phyloP scores from a whole-genome alignment of 1,284 basidiomycete genomes.

The Earliella scabrosa region DNA sequence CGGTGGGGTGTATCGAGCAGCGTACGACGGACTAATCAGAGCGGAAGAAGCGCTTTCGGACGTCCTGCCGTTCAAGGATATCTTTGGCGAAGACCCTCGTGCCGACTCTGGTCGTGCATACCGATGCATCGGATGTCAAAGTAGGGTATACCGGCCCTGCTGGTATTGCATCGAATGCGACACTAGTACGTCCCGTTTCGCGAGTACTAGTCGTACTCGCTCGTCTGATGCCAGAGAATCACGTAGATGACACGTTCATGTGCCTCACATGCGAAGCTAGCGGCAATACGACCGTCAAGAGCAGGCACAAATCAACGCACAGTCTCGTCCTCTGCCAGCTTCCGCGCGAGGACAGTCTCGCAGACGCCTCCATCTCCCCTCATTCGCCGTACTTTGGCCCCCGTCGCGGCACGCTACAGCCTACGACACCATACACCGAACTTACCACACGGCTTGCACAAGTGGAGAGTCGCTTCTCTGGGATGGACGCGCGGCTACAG shows the following conservation, averaged over 20 bases:
- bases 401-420: too few species aligned
- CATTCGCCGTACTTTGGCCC: too few species aligned
- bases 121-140: constrained; percentile 12
- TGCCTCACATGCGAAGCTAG: constrained; percentile 17
- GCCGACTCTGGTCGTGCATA: background rate
- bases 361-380: background rate
- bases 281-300: background rate
- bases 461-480: too few species aligned
- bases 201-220: too few species aligned
- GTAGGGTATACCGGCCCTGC: constrained; percentile 16
- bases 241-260: constrained; percentile 19
- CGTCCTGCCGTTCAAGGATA: background rate
- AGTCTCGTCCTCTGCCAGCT: constrained; percentile 17
- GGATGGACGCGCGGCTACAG: too few species aligned
- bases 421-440: too few species aligned
- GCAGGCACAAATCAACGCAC: constrained; percentile 19
- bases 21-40: constrained; percentile 18
- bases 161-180: constrained; percentile 28
- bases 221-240: background rate
- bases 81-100: background rate
- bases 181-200: constrained; percentile 10
- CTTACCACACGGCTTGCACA: too few species aligned
- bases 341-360: constrained; percentile 5
- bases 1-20: constrained; percentile 18
- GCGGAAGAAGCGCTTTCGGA: constrained; percentile 20